Percentiles rank a stretch among this genome's conserved stretches.
These are phyloP conservation scores for Sodiomyces alkalinus DNA, from an alignment of 2,329 filamentous ascomycete genomes.

Conservation along the genomic window DNA sequence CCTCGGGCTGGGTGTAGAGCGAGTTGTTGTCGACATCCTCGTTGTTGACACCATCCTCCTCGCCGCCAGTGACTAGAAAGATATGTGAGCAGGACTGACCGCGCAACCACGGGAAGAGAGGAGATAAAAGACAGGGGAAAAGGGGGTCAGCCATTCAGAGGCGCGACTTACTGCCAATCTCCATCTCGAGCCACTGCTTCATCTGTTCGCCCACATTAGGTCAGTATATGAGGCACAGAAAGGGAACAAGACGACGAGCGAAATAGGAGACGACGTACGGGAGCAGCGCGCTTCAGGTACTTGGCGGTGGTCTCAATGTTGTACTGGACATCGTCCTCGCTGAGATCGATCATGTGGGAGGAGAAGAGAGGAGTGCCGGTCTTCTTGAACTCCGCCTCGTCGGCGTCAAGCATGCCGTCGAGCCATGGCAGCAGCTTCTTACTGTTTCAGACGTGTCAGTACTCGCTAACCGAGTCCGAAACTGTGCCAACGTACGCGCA, in stretches of 20 bases:
- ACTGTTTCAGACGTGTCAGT: constrained; percentile 5
- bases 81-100: background rate
- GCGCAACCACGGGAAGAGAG: no score
- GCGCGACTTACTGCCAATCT: constrained; percentile 28
- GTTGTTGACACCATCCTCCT: constrained; percentile 98
- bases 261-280: constrained; percentile 16
- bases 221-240: no score
- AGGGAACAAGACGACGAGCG: no score
- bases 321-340: constrained; percentile 76
- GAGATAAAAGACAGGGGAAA: background rate
- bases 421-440: constrained; percentile 99
- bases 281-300: constrained; percentile 87
- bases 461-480: background rate
- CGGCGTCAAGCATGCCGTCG: constrained; percentile 86
- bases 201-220: constrained; percentile 36
- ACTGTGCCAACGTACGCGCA: constrained; percentile 40
- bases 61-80: constrained; percentile 72
- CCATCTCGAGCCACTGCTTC: constrained; percentile 99
- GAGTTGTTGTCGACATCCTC: constrained; percentile 93
- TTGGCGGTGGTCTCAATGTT: constrained; percentile 86
- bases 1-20: constrained; percentile 95
- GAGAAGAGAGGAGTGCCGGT: constrained; percentile 88
- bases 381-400: constrained; percentile 90
- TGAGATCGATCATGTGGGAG: constrained; percentile 97
- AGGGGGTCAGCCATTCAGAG: background rate